Conservation (phyloP, 495 filamentous ascomycete species). For the Cladorrhinum samala region DNA sequence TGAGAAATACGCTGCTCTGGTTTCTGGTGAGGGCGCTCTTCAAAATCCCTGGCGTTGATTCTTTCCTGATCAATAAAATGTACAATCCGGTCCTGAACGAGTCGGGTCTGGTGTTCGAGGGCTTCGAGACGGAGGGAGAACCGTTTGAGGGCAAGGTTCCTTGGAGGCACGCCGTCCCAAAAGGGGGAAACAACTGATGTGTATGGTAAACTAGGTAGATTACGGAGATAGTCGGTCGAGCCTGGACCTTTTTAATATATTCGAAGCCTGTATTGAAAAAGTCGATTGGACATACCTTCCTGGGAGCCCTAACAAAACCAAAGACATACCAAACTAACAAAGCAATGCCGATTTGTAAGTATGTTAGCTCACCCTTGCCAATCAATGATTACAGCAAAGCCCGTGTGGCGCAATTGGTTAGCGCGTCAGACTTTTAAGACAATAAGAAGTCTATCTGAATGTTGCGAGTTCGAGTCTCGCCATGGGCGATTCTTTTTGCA, state of each 20-base stretch:
- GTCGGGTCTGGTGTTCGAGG: neutral
- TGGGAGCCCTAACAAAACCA: too few relatives aligned
- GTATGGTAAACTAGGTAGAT: too few relatives aligned
- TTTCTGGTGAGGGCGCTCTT: neutral
- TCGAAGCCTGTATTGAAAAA: too few relatives aligned
- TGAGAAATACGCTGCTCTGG: neutral
- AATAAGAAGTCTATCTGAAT: slow-evolving; percentile 11
- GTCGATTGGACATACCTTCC: too few relatives aligned
- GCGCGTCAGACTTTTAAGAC: slow-evolving; percentile 18
- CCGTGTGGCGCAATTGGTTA: slow-evolving; percentile 18
- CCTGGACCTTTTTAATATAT: too few relatives aligned
- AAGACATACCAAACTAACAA: too few relatives aligned
- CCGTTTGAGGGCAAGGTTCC: neutral
- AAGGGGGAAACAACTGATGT: too few relatives aligned
- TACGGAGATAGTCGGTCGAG: too few relatives aligned
- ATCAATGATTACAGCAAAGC: too few relatives aligned
- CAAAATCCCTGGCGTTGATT: neutral
- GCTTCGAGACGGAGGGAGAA: neutral
- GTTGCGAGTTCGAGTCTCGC: slow-evolving; percentile 22
- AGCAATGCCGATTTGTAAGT: too few relatives aligned
- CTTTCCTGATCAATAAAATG: neutral
- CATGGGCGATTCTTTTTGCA: slow-evolving; percentile 8
- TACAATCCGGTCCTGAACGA: neutral
- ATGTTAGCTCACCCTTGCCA: too few relatives aligned
- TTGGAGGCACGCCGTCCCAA: neutral